Evolutionary conservation across 768 basidiomycete species (phyloP).

Genomic region (Boletus speciosus): DNA sequence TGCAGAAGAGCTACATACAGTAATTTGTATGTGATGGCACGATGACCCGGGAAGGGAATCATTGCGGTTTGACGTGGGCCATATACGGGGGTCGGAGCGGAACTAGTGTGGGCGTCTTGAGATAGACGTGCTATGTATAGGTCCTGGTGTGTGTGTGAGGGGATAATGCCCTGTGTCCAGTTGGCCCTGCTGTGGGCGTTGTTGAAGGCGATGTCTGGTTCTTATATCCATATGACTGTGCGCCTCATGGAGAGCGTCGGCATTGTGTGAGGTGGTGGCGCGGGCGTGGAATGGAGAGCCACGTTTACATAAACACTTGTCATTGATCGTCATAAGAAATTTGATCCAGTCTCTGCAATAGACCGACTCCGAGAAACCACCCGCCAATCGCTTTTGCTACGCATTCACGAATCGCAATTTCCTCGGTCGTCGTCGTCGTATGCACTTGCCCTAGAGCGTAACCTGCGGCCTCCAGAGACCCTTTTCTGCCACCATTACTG

Average conservation of each 20-base stretch:
- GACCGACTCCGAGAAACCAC: not conserved
- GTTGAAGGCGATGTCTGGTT: slow-evolving; percentile 17
- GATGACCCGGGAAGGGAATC: slow-evolving; percentile 14
- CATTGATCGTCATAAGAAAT: slow-evolving; percentile 17
- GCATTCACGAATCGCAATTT: slow-evolving; percentile 11
- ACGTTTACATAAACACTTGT: slow-evolving; percentile 21
- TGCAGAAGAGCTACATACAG: slow-evolving; percentile 7
- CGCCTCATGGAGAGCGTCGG: slow-evolving; percentile 17
- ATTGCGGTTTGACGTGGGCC: slow-evolving; percentile 9
- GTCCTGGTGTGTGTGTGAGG: slow-evolving; percentile 10
- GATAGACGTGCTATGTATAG: slow-evolving; percentile 18
- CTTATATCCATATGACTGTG: slow-evolving; percentile 12
- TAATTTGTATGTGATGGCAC: slow-evolving; percentile 14
- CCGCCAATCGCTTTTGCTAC: slow-evolving; percentile 26
- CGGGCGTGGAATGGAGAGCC: slow-evolving; percentile 8
- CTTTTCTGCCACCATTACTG: slow-evolving; percentile 58
- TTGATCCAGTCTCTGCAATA: slow-evolving; percentile 10
- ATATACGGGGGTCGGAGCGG: slow-evolving; percentile 18
- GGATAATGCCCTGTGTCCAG: slow-evolving; percentile 12
- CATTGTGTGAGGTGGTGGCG: not conserved
- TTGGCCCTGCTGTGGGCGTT: slow-evolving; percentile 11
- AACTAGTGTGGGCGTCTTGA: slow-evolving; percentile 14
- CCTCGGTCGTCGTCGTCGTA: slow-evolving; percentile 24
- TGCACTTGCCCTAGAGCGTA: slow-evolving; percentile 16
- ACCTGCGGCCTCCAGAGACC: slow-evolving; percentile 40